Percentiles rank a stretch among this genome's conserved stretches.
Conservation (phyloP, 768 basidiomycete species). For the Clathrus columnatus region DNA sequence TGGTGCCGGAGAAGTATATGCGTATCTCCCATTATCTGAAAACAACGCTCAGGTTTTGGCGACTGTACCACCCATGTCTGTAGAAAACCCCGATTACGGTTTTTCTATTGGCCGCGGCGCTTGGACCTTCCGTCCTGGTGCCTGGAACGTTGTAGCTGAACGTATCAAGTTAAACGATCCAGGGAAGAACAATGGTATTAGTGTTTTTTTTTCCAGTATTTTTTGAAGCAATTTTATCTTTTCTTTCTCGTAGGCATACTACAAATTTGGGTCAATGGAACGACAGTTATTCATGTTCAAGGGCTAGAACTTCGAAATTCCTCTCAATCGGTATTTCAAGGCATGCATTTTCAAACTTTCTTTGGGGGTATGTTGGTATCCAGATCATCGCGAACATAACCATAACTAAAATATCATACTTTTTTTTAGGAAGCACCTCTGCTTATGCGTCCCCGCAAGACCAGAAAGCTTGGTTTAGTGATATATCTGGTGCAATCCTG, state of each 20-base stretch:
- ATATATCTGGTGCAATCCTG: conserved; percentile 31
- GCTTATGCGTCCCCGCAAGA: conserved; percentile 59
- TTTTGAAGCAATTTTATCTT: background rate
- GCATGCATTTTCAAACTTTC: conserved; percentile 71
- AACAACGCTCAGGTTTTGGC: conserved; percentile 36
- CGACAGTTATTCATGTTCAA: conserved; percentile 39
- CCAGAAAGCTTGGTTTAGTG: conserved; percentile 51
- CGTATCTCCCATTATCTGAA: conserved; percentile 50
- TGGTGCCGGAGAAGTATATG: conserved; percentile 57
- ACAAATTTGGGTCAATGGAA: conserved; percentile 55
- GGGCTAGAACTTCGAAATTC: conserved; percentile 40
- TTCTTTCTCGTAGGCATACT: conserved; percentile 43
- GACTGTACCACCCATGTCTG: conserved; percentile 39
- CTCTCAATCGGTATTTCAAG: conserved; percentile 42
- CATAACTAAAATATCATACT: too few relatives aligned
- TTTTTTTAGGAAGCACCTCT: conserved; percentile 35
- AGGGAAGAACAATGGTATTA: conserved; percentile 44
- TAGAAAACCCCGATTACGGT: conserved; percentile 49
- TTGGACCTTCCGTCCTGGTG: conserved; percentile 46
- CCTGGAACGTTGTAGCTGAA: conserved; percentile 59
- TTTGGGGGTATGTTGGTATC: conserved; percentile 50
- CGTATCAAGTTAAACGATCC: conserved; percentile 62
- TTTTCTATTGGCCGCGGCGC: conserved; percentile 60
- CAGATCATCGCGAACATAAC: background rate
- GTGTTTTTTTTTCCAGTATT: conserved; percentile 17